phyloP scores from a whole-genome alignment of 2,329 filamentous ascomycete genomes.

The Bertia moriformis region DNA sequence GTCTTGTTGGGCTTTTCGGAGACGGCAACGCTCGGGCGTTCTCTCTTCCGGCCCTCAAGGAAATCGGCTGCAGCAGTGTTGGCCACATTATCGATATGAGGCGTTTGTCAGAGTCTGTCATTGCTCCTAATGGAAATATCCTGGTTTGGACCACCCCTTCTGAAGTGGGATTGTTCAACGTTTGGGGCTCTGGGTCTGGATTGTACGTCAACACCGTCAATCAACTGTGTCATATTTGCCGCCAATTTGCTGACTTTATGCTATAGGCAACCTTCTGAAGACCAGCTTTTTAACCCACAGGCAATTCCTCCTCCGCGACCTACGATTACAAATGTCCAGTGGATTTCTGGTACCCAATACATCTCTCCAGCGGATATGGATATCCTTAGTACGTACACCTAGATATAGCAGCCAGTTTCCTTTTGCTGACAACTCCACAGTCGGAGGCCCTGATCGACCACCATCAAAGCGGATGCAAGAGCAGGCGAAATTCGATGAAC shows the following conservation, averaged over 20 bases:
- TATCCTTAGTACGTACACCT: constrained; percentile 36
- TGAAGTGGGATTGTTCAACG: constrained; percentile 68
- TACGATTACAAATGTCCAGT: constrained; percentile 88
- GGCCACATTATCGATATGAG: constrained; percentile 61
- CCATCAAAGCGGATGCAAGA: constrained; percentile 78
- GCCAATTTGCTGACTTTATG: background rate
- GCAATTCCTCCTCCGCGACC: constrained; percentile 64
- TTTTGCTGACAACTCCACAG: constrained; percentile 11
- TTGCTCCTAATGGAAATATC: constrained; percentile 68
- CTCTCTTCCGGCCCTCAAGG: constrained; percentile 75
- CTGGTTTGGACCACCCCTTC: constrained; percentile 81
- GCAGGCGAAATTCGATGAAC: constrained; percentile 62
- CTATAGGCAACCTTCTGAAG: constrained; percentile 24
- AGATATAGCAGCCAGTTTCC: constrained; percentile 14
- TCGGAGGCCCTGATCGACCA: constrained; percentile 76
- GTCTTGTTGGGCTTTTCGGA: constrained; percentile 71
- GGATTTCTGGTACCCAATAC: constrained; percentile 90
- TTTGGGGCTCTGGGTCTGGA: constrained; percentile 63
- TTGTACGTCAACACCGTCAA: constrained; percentile 44
- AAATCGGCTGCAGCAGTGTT: constrained; percentile 51
- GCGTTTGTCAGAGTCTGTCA: constrained; percentile 53
- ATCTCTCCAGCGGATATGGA: constrained; percentile 79
- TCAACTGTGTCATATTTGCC: background rate
- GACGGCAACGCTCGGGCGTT: constrained; percentile 69
- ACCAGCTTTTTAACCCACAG: constrained; percentile 66